phyloP scores from a whole-genome alignment of 768 basidiomycete genomes.

The Lactifluus piperatus region DNA sequence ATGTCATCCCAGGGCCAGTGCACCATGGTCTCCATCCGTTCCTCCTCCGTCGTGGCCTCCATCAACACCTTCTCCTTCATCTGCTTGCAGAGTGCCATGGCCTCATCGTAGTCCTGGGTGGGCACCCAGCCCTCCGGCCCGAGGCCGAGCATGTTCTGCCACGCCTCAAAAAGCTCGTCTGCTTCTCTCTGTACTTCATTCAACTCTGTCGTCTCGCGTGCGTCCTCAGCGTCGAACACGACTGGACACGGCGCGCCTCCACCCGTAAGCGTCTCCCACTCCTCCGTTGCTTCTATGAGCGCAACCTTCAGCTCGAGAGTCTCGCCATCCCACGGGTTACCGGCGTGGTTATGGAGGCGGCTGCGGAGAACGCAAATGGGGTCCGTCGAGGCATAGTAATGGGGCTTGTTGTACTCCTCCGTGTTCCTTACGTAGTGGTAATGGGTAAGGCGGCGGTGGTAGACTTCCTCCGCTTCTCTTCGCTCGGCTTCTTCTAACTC shows the following conservation, averaged over 20 bases:
- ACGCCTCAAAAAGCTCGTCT: not conserved
- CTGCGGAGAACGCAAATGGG: slow-evolving; percentile 25
- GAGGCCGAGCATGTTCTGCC: not conserved
- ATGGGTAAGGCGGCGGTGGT: slow-evolving; percentile 41
- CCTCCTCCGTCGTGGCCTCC: too few relatives aligned
- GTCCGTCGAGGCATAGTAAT: not conserved
- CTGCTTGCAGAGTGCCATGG: too few relatives aligned
- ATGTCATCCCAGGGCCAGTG: too few relatives aligned
- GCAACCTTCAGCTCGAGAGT: slow-evolving; percentile 37
- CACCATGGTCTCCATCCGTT: too few relatives aligned
- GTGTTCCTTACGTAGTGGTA: slow-evolving; percentile 41
- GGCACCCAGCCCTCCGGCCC: not conserved
- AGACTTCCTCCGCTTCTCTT: slow-evolving; percentile 28
- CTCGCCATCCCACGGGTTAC: slow-evolving; percentile 40
- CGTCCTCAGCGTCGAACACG: slow-evolving; percentile 38
- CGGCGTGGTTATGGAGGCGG: slow-evolving; percentile 37
- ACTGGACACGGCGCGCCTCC: slow-evolving; percentile 36
- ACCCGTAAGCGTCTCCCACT: slow-evolving; percentile 35
- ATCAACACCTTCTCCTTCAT: too few relatives aligned
- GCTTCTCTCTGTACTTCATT: not conserved
- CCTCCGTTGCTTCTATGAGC: slow-evolving; percentile 37
- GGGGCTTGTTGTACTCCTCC: slow-evolving; percentile 33
- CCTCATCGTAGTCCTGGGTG: too few relatives aligned
- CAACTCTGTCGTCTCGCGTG: slow-evolving; percentile 35
- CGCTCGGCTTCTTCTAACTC: slow-evolving; percentile 34